Evolutionary conservation across 768 basidiomycete genomes (phyloP).

Genomic region (Arthromyces matolae): DNA sequence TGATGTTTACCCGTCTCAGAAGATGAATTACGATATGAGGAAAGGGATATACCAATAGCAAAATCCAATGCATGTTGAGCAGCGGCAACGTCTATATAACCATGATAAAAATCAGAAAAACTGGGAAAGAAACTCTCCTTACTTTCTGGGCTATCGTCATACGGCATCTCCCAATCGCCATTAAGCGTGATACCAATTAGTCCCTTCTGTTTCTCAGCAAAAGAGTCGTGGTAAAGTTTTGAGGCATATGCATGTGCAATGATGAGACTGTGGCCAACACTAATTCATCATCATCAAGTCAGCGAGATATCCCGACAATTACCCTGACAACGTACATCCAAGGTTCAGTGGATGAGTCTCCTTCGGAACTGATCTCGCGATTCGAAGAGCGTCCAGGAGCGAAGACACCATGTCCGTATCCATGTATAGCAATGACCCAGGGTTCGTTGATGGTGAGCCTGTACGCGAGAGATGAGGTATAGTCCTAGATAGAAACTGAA

Average conservation of each 20-base stretch:
- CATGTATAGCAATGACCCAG: constrained; percentile 65
- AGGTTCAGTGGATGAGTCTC: constrained; percentile 62
- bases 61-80: constrained; percentile 72
- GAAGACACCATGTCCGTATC: constrained; percentile 69
- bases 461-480: constrained; percentile 19
- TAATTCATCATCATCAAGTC: too few relatives aligned
- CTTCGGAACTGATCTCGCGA: constrained; percentile 53
- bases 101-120: not conserved
- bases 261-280: constrained; percentile 65
- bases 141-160: constrained; percentile 68
- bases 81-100: constrained; percentile 52
- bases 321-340: constrained; percentile 67
- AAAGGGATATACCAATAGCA: constrained; percentile 50
- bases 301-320: too few relatives aligned
- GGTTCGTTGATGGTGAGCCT: constrained; percentile 79
- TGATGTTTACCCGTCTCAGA: constrained; percentile 26
- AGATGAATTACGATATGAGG: constrained; percentile 26
- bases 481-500: constrained; percentile 9
- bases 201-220: constrained; percentile 59
- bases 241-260: constrained; percentile 67
- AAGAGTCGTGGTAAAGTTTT: constrained; percentile 63
- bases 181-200: constrained; percentile 79
- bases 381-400: constrained; percentile 70
- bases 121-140: constrained; percentile 19
- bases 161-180: constrained; percentile 73